phyloP scores from a whole-genome alignment of 2,329 filamentous ascomycete genomes.

The Zasmidium citrigriseum region DNA sequence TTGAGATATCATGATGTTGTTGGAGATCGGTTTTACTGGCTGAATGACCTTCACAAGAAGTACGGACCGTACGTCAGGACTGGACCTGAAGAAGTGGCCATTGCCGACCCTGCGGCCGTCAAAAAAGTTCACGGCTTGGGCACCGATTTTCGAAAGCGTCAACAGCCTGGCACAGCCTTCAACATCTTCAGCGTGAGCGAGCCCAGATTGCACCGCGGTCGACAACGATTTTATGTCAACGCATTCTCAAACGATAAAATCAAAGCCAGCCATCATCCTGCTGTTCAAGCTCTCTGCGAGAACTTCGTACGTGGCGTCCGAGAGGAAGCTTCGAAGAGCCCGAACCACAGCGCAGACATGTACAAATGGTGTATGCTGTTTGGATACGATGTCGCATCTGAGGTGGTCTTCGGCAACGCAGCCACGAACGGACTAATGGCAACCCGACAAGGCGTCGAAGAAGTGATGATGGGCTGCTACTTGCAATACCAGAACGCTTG shows the following conservation, averaged over 20 bases:
- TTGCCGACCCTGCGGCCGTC: conserved; percentile 26
- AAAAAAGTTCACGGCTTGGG: conserved; percentile 31
- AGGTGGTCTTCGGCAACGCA: background rate
- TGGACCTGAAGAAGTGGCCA: conserved; percentile 27
- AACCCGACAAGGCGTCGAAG: background rate
- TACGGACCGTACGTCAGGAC: conserved; percentile 31
- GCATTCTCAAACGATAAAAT: too few relatives aligned
- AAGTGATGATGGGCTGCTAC: background rate
- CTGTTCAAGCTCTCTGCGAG: background rate
- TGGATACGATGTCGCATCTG: background rate
- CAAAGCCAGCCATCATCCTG: too few relatives aligned
- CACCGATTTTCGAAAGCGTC: conserved; percentile 1
- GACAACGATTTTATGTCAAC: background rate
- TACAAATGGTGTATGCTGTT: conserved; percentile 1
- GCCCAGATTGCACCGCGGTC: background rate
- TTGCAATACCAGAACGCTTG: background rate
- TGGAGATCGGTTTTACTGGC: conserved; percentile 41
- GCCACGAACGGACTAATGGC: background rate
- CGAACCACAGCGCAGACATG: background rate
- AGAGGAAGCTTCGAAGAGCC: background rate
- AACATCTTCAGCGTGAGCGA: background rate
- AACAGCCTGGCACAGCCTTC: background rate
- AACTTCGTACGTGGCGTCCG: background rate
- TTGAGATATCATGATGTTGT: conserved; percentile 38
- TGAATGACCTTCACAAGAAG: conserved; percentile 37